These are phyloP conservation scores for Exophiala alcalophila DNA, from an alignment of 2,329 filamentous ascomycete genomes.

Conservation along the genomic window DNA sequence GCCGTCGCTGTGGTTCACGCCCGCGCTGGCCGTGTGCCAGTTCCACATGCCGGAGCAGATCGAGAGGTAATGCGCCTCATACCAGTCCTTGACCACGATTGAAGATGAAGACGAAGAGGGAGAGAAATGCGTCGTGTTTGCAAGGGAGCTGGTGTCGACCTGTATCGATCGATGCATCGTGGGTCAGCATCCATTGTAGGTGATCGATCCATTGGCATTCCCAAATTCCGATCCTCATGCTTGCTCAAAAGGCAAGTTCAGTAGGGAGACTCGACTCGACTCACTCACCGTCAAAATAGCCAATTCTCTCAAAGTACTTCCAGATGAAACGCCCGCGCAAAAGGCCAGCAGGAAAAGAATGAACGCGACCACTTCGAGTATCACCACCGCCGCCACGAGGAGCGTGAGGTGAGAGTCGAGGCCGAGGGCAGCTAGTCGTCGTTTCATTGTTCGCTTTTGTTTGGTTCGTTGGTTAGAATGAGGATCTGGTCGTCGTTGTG, in stretches of 20 bases:
- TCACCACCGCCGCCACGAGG: conserved; percentile 1
- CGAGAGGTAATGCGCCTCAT: conserved; percentile 9
- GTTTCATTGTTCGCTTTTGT: too few species aligned
- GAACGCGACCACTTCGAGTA: neutral
- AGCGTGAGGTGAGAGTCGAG: conserved; percentile 2
- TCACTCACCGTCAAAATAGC: conserved; percentile 6
- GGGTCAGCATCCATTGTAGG: too few species aligned
- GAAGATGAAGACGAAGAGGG: too few species aligned
- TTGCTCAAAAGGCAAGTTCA: neutral
- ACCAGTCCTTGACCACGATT: conserved; percentile 3
- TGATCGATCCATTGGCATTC: too few species aligned
- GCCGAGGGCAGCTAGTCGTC: too few species aligned
- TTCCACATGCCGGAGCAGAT: conserved; percentile 15
- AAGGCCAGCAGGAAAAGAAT: conserved; percentile 1
- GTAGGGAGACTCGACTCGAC: too few species aligned
- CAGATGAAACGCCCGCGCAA: conserved; percentile 2
- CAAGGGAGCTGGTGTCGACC: conserved; percentile 5
- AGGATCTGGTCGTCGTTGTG: too few species aligned
- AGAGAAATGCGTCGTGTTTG: neutral
- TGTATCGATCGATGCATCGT: neutral
- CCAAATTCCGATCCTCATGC: neutral
- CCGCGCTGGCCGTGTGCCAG: neutral
- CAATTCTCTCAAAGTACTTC: neutral
- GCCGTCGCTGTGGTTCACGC: conserved; percentile 8
- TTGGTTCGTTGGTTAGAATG: too few species aligned